phyloP scores from a whole-genome alignment of 2,329 filamentous ascomycete genomes.

The Trichophyton benhamiae region DNA sequence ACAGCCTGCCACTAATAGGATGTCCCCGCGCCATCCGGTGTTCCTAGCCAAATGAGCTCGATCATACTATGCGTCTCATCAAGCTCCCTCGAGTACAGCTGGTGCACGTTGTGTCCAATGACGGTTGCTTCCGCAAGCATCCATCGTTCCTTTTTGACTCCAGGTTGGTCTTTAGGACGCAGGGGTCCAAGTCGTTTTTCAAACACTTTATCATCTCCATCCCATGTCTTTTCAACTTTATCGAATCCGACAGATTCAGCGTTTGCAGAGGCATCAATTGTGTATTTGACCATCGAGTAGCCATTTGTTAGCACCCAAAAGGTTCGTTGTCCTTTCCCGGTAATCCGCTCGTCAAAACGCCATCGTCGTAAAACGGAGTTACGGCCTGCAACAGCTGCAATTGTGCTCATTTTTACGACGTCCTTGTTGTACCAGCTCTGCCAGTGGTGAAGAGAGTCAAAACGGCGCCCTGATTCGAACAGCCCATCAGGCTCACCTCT shows the following conservation, averaged over 20 bases:
- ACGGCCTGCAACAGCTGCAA: conserved; percentile 30
- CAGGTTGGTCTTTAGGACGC: conserved; percentile 28
- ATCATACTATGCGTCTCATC: conserved; percentile 32
- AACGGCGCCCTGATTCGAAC: conserved; percentile 33
- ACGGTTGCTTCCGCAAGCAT: conserved; percentile 28
- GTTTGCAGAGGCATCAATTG: conserved; percentile 24
- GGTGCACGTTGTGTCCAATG: conserved; percentile 33
- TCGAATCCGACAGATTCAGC: conserved; percentile 34
- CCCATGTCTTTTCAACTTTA: conserved; percentile 34
- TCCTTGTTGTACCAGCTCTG: conserved; percentile 35
- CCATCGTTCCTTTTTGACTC: conserved; percentile 32
- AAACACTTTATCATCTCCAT: conserved; percentile 31
- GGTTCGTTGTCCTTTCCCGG: conserved; percentile 25
- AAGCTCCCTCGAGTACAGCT: conserved; percentile 31
- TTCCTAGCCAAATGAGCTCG: conserved; percentile 31
- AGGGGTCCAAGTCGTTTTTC: conserved; percentile 30
- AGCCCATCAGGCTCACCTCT: conserved; percentile 31
- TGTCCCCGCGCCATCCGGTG: not conserved
- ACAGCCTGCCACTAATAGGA: not conserved
- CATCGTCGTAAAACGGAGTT: conserved; percentile 33
- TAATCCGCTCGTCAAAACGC: conserved; percentile 32
- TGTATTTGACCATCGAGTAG: conserved; percentile 34
- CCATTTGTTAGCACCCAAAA: conserved; percentile 37
- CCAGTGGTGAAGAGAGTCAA: conserved; percentile 36
- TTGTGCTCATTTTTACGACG: conserved; percentile 34